A percentile compares a stretch with the other conserved stretches of the same genome.
These are phyloP conservation scores for Paecilomyces sp. DNA, from an alignment of 2,329 filamentous ascomycete species.

Conservation along the genomic window DNA sequence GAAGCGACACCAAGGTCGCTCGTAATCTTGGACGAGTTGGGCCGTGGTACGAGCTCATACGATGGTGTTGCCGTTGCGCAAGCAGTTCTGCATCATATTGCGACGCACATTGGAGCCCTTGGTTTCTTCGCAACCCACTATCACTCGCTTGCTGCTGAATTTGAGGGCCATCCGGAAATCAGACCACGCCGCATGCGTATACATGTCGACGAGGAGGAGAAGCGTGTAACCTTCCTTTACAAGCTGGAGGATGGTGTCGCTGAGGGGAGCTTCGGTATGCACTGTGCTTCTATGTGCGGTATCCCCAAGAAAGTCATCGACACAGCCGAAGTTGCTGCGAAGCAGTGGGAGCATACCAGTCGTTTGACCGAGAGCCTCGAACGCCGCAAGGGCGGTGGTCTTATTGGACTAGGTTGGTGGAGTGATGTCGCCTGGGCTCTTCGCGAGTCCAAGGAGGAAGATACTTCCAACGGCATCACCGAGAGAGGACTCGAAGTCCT, in stretches of 20 bases:
- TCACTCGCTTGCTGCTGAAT: slow-evolving; percentile 87
- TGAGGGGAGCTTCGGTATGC: slow-evolving; percentile 97
- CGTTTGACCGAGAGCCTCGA: slow-evolving; percentile 83
- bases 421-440: slow-evolving; percentile 81
- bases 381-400: slow-evolving; percentile 67
- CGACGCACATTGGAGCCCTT: slow-evolving; percentile 83
- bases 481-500: slow-evolving; percentile 51
- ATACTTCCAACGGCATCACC: slow-evolving; percentile 29
- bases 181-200: slow-evolving; percentile 86
- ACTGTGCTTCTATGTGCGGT: slow-evolving; percentile 96
- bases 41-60: slow-evolving; percentile 89
- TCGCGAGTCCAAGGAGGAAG: slow-evolving; percentile 40
- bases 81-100: slow-evolving; percentile 92
- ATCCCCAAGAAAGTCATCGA: slow-evolving; percentile 78
- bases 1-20: slow-evolving; percentile 91
- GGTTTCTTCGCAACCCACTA: slow-evolving; percentile 99
- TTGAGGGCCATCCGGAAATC: slow-evolving; percentile 82
- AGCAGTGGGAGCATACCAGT: slow-evolving; percentile 92
- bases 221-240: slow-evolving; percentile 94
- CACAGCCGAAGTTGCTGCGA: slow-evolving; percentile 78
- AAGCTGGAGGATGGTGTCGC: slow-evolving; percentile 89
- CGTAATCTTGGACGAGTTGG: slow-evolving; percentile 93
- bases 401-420: slow-evolving; percentile 75
- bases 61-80: slow-evolving; percentile 96
- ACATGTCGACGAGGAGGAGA: slow-evolving; percentile 74